Conservation (phyloP, 192 early-diverging fungal species). For the Pilaira anomala region DNA sequence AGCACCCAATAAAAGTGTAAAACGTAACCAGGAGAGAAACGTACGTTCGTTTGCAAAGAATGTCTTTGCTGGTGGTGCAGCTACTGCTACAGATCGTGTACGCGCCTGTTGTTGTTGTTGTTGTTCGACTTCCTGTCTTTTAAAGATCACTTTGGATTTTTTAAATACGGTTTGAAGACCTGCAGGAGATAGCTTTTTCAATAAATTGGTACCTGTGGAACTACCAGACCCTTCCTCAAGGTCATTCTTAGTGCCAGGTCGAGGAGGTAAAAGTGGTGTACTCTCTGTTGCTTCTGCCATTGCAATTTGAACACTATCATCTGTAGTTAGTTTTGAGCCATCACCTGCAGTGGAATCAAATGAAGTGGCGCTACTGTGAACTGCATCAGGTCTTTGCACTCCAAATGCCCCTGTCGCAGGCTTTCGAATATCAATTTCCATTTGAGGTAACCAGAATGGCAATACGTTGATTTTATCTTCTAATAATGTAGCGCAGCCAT, state of each 20-base stretch:
- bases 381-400: slow-evolving; percentile 42
- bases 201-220: neutral
- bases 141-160: slow-evolving; percentile 22
- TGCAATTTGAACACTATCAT: slow-evolving; percentile 26
- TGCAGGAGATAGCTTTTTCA: slow-evolving; percentile 29
- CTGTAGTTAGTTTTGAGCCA: slow-evolving; percentile 32
- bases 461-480: slow-evolving; percentile 79
- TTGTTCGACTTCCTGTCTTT: neutral
- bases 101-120: neutral
- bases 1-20: slow-evolving; percentile 66
- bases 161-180: slow-evolving; percentile 27
- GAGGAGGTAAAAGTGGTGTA: slow-evolving; percentile 24
- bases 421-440: slow-evolving; percentile 90
- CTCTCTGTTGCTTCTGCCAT: slow-evolving; percentile 18
- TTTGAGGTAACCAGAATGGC: slow-evolving; percentile 94
- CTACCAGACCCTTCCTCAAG: slow-evolving; percentile 5
- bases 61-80: slow-evolving; percentile 75
- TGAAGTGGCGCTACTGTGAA: slow-evolving; percentile 33
- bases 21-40: slow-evolving; percentile 83
- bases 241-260: neutral
- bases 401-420: slow-evolving; percentile 55
- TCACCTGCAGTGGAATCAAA: slow-evolving; percentile 25
- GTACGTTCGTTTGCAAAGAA: slow-evolving; percentile 94
- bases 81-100: slow-evolving; percentile 37
- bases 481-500: slow-evolving; percentile 85